Evolutionary conservation across 2,329 filamentous ascomycete species (phyloP).

Genomic region (Sclerotinia trifoliorum): DNA sequence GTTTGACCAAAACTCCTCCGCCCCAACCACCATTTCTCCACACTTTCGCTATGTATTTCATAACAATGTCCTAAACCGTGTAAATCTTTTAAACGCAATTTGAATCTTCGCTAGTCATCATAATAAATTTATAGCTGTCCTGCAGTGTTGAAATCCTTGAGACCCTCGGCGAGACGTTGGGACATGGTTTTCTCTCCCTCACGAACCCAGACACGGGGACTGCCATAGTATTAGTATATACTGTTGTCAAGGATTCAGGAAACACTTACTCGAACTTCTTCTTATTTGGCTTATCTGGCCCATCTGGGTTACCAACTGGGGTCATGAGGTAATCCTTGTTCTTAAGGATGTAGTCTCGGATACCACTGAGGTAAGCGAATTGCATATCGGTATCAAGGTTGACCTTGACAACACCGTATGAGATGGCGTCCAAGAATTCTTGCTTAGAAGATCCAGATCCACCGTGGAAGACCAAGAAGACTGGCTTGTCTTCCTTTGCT

Average conservation of each 20-base stretch:
- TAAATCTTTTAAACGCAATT: conserved; percentile 16
- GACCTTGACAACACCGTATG: conserved; percentile 97
- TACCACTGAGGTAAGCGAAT: conserved; percentile 87
- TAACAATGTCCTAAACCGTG: conserved; percentile 22
- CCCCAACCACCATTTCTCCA: conserved; percentile 15
- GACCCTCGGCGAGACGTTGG: conserved; percentile 72
- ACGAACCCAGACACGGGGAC: conserved; percentile 73
- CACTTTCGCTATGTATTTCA: conserved; percentile 18
- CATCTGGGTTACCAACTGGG: conserved; percentile 92
- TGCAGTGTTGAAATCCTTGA: conserved; percentile 89
- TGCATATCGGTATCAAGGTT: conserved; percentile 99
- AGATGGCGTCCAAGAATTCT: conserved; percentile 87
- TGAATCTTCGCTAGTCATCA: conserved; percentile 6
- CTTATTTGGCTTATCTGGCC: conserved; percentile 98
- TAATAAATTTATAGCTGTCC: conserved; percentile 63
- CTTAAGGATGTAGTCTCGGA: conserved; percentile 89
- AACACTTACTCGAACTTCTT: conserved; percentile 68
- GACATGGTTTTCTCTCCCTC: conserved; percentile 98
- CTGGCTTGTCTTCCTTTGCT: conserved; percentile 77
- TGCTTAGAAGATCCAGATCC: conserved; percentile 88
- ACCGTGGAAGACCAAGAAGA: conserved; percentile 99
- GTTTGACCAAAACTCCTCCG: conserved; percentile 19
- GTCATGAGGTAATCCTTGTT: conserved; percentile 93
- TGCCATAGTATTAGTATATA: conserved; percentile 5
- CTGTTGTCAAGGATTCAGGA: background rate